Conservation (phyloP, 805 yeast species). For the Wickerhamomyces ciferrii region DNA sequence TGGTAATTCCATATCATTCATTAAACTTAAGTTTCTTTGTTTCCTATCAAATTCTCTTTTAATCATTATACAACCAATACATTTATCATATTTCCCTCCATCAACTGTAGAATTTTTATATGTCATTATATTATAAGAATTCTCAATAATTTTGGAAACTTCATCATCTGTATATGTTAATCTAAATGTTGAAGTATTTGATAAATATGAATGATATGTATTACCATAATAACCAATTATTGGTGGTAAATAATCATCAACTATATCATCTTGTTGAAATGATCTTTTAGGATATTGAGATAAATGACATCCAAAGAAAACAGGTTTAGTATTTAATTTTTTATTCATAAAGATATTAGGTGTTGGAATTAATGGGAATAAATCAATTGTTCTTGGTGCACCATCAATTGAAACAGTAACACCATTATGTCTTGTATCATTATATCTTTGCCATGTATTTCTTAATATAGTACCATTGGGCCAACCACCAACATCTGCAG, state of each 20-base stretch:
- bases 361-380: conserved; percentile 64
- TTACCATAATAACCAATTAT: conserved; percentile 49
- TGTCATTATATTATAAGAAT: conserved; percentile 49
- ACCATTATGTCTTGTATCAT: conserved; percentile 12
- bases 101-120: conserved; percentile 32
- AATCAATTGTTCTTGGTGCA: conserved; percentile 28
- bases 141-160: conserved; percentile 37
- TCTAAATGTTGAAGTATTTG: conserved; percentile 59
- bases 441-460: conserved; percentile 23
- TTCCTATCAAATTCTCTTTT: conserved; percentile 46
- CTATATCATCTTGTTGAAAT: not conserved
- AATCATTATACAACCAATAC: conserved; percentile 53
- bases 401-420: conserved; percentile 34
- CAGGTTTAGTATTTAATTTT: conserved; percentile 55
- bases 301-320: conserved; percentile 70
- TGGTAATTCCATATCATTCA: conserved; percentile 21
- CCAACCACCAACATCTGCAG: conserved; percentile 47
- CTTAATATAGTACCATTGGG: conserved; percentile 55
- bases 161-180: conserved; percentile 42
- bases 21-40: conserved; percentile 13
- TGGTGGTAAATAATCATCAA: conserved; percentile 37
- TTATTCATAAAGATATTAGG: conserved; percentile 37
- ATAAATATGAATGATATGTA: conserved; percentile 30
- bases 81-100: conserved; percentile 30
- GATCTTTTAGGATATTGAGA: conserved; percentile 10